These are phyloP conservation scores for Didymella arachidicola DNA, from an alignment of 2,329 filamentous ascomycete species.

Conservation along the genomic window DNA sequence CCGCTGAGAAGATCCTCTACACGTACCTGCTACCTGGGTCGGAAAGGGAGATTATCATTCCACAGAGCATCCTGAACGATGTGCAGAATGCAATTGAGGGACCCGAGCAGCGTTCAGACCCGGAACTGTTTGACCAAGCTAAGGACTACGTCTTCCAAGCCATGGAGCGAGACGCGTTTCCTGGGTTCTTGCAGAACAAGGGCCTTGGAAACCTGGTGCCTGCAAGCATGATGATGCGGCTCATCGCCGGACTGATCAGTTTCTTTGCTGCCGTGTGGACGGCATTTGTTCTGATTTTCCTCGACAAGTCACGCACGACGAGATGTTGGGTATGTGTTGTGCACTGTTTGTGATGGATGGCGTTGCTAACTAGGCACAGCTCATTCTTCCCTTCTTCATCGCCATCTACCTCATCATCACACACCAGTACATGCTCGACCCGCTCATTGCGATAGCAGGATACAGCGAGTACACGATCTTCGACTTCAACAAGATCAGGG, in stretches of 20 bases:
- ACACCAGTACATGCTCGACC: conserved; percentile 95
- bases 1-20: conserved; percentile 98
- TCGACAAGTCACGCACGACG: conserved; percentile 75
- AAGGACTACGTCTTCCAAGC: conserved; percentile 99
- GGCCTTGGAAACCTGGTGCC: conserved; percentile 95
- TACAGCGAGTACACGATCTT: conserved; percentile 97
- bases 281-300: conserved; percentile 90
- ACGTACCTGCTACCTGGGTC: conserved; percentile 95
- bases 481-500: conserved; percentile 84
- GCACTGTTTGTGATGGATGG: neutral
- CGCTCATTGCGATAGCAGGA: conserved; percentile 85
- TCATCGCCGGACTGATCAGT: conserved; percentile 83
- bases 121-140: conserved; percentile 94
- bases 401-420: conserved; percentile 77
- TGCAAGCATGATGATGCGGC: conserved; percentile 82
- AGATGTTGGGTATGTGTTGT: conserved; percentile 79
- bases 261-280: conserved; percentile 96
- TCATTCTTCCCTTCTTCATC: conserved; percentile 89
- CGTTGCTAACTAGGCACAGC: conserved; percentile 53
- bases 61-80: conserved; percentile 82
- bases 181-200: conserved; percentile 93
- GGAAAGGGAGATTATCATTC: conserved; percentile 93
- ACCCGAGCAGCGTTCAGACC: conserved; percentile 83
- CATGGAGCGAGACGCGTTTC: conserved; percentile 99
- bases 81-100: conserved; percentile 91